Evolutionary conservation across 805 yeast species (phyloP), one percentile per base, ranked within the genome.

Genomic region (Lachancea sp.): DNA sequence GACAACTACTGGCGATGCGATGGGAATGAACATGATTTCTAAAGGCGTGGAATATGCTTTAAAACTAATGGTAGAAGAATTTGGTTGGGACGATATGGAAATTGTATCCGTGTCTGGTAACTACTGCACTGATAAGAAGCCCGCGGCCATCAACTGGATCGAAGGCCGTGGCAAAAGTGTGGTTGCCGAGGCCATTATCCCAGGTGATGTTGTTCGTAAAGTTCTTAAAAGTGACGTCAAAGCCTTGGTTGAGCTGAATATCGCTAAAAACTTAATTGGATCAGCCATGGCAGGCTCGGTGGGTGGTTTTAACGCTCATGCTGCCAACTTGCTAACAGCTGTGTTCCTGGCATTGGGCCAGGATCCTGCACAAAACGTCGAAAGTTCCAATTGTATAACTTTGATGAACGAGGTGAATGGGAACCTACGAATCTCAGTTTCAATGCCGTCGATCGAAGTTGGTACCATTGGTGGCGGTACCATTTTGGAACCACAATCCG

Each of bases 11-110:
- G 99, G 99, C 64, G 99, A 92, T 70, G 99, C 99, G 15, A 92
- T 92, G 99, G 99, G 99, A 49, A 92, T 92, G 99, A 92, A 92
- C 63, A 92, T 92, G 99, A 92, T 92, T 46, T 90, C 97, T 21
- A 92, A 92, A 67, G 99, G 98, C 64, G 96, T 88, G 34, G 99
- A 92, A 61, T 73, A 70, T 61, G 77, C 96, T 1, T 74, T 92
- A 56, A 79, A 80, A 46, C 78, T 74, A 60, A 87, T 92, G 96
- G 77, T 75, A 31, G 84, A 82, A 54, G 89, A 82, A 54, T 80
- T 81, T 60, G 97, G 96, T 3, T 92, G 90, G 78, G 79, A 77
- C 18, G 98, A 92, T 65, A 92, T 92, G 99, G 78, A 75, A 46
- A 75, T 92, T 45, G 80, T 92, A 36, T 85, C 97, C 2, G 83